Percentiles rank a stretch among this genome's conserved stretches.
These are phyloP conservation scores for Aphanomyces astaci DNA, from an alignment of 352 stramenopile genomes.

Conservation along the genomic window DNA sequence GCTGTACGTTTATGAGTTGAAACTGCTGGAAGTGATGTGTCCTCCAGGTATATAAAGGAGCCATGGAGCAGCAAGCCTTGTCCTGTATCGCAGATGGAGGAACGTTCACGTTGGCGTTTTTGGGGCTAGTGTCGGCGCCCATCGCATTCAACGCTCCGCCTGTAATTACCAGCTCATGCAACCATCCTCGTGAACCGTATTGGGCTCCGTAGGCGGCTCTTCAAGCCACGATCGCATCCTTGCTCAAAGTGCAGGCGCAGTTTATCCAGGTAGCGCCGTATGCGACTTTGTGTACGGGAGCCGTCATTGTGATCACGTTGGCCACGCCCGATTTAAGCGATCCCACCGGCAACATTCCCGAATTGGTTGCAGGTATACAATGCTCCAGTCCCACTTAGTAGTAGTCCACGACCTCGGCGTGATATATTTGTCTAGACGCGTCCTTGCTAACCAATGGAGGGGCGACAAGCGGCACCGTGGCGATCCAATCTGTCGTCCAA, in stretches of 20 bases:
- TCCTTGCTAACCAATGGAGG: constrained; percentile 19
- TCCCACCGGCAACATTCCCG: constrained; percentile 42
- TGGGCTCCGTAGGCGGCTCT: constrained; percentile 31
- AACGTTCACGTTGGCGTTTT: constrained; percentile 57
- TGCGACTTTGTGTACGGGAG: constrained; percentile 36
- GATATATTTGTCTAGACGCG: constrained; percentile 4
- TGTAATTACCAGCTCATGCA: neutral
- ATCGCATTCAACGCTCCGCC: constrained; percentile 49
- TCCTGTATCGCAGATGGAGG: constrained; percentile 67
- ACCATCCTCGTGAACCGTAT: neutral
- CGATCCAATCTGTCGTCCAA: constrained; percentile 45
- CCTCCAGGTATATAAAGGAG: constrained; percentile 9
- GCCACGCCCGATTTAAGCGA: constrained; percentile 51
- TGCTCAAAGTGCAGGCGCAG: constrained; percentile 48
- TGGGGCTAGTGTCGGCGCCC: constrained; percentile 38
- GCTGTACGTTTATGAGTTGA: neutral
- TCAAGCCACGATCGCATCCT: constrained; percentile 38
- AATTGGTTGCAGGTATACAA: constrained; percentile 28
- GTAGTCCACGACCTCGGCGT: neutral
- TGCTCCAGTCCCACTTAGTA: neutral
- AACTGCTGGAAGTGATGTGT: too few relatives aligned
- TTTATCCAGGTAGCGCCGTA: constrained; percentile 57
- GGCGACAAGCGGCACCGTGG: constrained; percentile 25
- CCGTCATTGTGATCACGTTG: constrained; percentile 48
- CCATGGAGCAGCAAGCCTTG: constrained; percentile 64